A percentile compares a stretch with the other conserved stretches of the same genome.
Evolutionary conservation across 495 filamentous ascomycete species (phyloP).

Genomic region (Penicillium mononematosum): DNA sequence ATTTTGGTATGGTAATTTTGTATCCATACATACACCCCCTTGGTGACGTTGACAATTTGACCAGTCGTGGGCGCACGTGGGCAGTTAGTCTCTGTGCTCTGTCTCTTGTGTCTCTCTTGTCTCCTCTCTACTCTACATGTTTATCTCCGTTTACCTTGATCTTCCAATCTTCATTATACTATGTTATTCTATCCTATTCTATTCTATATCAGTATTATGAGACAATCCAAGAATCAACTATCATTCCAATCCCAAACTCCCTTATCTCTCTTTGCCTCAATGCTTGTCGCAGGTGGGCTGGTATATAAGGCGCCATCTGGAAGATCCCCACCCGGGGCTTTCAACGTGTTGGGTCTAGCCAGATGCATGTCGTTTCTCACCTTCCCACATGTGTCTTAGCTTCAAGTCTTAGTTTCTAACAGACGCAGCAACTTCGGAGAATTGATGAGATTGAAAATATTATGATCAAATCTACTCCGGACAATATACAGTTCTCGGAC

Average conservation of each 20-base stretch:
- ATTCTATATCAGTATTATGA: not conserved
- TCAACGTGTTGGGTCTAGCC: not conserved
- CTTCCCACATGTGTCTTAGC: not conserved
- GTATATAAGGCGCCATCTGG: not conserved
- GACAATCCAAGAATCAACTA: not conserved
- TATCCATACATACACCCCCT: not conserved
- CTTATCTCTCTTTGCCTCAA: not conserved
- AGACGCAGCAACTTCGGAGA: not conserved
- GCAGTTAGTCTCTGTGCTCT: not conserved
- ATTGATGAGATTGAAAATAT: not conserved
- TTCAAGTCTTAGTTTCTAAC: not conserved
- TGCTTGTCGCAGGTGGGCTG: not conserved
- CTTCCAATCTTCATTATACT: not conserved
- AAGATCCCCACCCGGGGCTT: not conserved
- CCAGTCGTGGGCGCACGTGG: slow-evolving; percentile 15
- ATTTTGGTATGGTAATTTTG: not conserved
- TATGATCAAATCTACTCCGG: not conserved
- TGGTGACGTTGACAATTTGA: slow-evolving; percentile 4
- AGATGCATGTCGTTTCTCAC: not conserved
- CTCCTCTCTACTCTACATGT: not conserved
- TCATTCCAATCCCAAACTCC: not conserved
- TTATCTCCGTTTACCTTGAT: not conserved
- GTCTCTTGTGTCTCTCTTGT: not conserved
- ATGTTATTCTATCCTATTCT: not conserved
- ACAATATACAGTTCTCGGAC: not conserved